A percentile compares a stretch with the other conserved stretches of the same genome.
Evolutionary conservation across 352 stramenopile genomes (phyloP).

Genomic region (Globisporangium camurandrum): DNA sequence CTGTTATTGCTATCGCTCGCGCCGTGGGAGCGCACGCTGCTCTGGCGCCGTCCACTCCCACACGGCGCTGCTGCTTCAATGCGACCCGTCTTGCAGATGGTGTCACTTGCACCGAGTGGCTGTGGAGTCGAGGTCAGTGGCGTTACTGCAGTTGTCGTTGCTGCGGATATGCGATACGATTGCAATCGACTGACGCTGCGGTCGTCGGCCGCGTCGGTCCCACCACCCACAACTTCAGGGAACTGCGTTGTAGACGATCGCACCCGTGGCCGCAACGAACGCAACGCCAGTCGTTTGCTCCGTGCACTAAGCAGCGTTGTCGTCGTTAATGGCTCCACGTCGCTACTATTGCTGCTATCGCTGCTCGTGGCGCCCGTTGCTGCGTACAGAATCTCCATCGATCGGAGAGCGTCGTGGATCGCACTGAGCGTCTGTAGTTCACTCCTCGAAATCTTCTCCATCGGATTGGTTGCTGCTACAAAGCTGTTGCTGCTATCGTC

Average conservation of each 20-base stretch:
- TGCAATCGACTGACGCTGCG: slow-evolving; percentile 24
- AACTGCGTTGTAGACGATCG: slow-evolving; percentile 24
- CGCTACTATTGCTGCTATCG: not conserved
- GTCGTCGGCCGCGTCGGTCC: not conserved
- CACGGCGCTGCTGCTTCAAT: not conserved
- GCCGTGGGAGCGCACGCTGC: slow-evolving; percentile 10
- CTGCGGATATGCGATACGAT: slow-evolving; percentile 33
- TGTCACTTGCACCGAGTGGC: too few species aligned
- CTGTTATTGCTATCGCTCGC: not conserved
- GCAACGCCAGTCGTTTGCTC: not conserved
- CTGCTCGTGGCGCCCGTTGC: slow-evolving; percentile 13
- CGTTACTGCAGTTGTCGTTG: slow-evolving; percentile 8
- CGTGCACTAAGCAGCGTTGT: too few species aligned
- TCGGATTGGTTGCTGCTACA: slow-evolving; percentile 11
- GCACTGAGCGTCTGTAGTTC: slow-evolving; percentile 31
- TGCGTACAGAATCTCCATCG: slow-evolving; percentile 33
- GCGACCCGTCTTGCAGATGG: too few species aligned
- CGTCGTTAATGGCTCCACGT: not conserved
- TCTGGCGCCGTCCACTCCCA: slow-evolving; percentile 21
- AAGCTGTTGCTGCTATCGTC: too few species aligned
- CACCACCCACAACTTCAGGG: slow-evolving; percentile 9
- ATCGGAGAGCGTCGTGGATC: slow-evolving; percentile 24
- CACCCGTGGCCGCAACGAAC: not conserved
- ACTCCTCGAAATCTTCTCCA: slow-evolving; percentile 25
- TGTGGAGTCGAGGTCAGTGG: not conserved